phyloP scores from a whole-genome alignment of 306 rosid species.

The Quercus bicolor region DNA sequence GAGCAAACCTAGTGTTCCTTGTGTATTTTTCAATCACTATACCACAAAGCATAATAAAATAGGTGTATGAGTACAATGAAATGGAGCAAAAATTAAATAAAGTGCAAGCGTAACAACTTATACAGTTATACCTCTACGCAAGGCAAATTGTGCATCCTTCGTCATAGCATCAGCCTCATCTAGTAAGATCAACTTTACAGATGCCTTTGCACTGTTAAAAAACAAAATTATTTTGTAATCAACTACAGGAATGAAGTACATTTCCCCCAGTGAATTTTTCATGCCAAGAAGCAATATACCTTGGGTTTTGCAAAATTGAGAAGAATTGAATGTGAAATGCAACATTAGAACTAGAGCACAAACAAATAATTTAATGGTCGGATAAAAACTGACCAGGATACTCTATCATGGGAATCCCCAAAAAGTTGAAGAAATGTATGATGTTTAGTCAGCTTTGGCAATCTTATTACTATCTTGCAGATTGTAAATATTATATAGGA shows the following conservation, averaged over 20 bases:
- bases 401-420: not conserved
- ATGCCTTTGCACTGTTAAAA: constrained; percentile 56
- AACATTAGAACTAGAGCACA: not conserved
- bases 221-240: constrained; percentile 7
- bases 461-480: not conserved
- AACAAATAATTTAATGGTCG: not conserved
- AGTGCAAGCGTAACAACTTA: not conserved
- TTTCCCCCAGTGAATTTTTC: not conserved
- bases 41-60: constrained; percentile 20
- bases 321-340: not conserved
- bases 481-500: no score
- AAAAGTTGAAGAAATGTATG: not conserved
- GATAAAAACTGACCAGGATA: not conserved
- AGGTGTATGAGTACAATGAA: constrained; percentile 4
- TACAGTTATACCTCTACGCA: constrained; percentile 85
- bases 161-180: constrained; percentile 99
- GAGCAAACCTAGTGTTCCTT: constrained; percentile 81
- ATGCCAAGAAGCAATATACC: constrained; percentile 1
- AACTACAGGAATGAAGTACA: constrained; percentile 15
- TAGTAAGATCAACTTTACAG: constrained; percentile 78
- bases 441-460: not conserved
- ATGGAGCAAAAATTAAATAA: not conserved
- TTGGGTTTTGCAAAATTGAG: not conserved
- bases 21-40: constrained; percentile 95
- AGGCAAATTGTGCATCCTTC: constrained; percentile 94